Evolutionary conservation across 495 filamentous ascomycete genomes (phyloP).

Genomic region (Achaetomiella virescens): DNA sequence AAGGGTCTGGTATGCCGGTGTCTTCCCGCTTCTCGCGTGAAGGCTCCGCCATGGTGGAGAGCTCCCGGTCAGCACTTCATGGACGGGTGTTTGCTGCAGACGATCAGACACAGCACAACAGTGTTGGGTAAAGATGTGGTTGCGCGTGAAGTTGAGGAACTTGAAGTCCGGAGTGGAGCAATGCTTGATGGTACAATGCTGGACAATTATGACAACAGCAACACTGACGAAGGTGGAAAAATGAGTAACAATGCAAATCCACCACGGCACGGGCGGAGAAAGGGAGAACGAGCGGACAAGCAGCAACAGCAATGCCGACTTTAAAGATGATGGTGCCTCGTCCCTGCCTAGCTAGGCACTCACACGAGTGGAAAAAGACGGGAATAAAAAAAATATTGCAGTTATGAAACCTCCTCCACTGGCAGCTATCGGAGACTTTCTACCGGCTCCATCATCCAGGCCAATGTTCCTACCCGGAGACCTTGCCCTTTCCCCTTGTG

Average conservation of each 20-base stretch:
- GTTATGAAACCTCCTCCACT: neutral
- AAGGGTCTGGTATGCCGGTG: constrained; percentile 1
- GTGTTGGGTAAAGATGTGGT: neutral
- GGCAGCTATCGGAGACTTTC: neutral
- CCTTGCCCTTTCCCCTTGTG: no score
- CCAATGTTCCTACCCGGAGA: no score
- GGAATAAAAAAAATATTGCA: neutral
- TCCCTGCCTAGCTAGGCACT: neutral
- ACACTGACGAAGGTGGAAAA: neutral
- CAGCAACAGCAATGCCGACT: neutral
- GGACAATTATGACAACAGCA: neutral
- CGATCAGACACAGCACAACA: neutral
- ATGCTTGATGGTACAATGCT: neutral
- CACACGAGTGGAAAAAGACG: neutral
- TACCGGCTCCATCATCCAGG: neutral
- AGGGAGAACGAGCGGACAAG: neutral
- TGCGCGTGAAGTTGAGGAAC: neutral
- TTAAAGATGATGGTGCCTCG: neutral
- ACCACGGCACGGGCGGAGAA: neutral
- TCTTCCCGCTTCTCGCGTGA: constrained; percentile 6
- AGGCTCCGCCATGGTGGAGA: constrained; percentile 1
- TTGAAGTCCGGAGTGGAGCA: neutral
- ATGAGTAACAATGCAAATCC: neutral
- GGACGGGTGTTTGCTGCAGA: neutral
- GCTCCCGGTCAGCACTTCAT: neutral